These are phyloP conservation scores for Boletellus deceptivus DNA, from an alignment of 1,284 basidiomycete species.

Conservation along the genomic window DNA sequence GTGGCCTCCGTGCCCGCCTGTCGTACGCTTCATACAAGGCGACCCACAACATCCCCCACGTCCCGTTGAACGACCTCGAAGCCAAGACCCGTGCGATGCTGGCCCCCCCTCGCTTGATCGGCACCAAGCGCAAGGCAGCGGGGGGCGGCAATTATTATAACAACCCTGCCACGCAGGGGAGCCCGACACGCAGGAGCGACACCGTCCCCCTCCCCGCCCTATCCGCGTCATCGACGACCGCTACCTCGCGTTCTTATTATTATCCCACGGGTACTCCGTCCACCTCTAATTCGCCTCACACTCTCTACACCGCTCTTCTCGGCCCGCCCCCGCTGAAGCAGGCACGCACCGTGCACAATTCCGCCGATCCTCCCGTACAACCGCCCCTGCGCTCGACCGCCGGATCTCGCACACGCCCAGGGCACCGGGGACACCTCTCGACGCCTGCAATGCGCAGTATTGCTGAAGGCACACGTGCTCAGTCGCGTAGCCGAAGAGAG, in stretches of 20 bases:
- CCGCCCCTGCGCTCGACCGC: slow-evolving; percentile 42
- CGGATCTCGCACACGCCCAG: slow-evolving; percentile 28
- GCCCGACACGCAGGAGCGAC: slow-evolving; percentile 30
- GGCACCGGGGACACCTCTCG: slow-evolving; percentile 14
- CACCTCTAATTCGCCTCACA: slow-evolving; percentile 43
- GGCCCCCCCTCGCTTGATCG: slow-evolving; percentile 48
- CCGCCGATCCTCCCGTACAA: slow-evolving; percentile 62
- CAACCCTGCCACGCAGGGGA: slow-evolving; percentile 47
- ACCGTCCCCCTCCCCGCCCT: slow-evolving; percentile 41
- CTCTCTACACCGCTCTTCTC: slow-evolving; percentile 69
- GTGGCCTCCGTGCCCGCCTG: slow-evolving; percentile 70
- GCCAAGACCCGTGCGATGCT: slow-evolving; percentile 48
- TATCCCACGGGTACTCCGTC: slow-evolving; percentile 31
- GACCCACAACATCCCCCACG: slow-evolving; percentile 61
- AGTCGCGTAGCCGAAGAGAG: slow-evolving; percentile 32
- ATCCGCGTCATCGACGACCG: slow-evolving; percentile 44
- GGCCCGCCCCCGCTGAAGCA: slow-evolving; percentile 70
- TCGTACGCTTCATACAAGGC: slow-evolving; percentile 81
- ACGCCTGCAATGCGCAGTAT: slow-evolving; percentile 33
- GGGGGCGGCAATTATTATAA: slow-evolving; percentile 47
- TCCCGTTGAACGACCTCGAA: slow-evolving; percentile 68
- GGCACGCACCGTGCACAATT: slow-evolving; percentile 72
- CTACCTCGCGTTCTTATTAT: slow-evolving; percentile 40
- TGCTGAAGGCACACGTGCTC: slow-evolving; percentile 46
- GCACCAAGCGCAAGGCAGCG: slow-evolving; percentile 55